Base-by-base conservation (phyloP, 345 rosid genomes). In the Gossypium herbaceum region DNA sequence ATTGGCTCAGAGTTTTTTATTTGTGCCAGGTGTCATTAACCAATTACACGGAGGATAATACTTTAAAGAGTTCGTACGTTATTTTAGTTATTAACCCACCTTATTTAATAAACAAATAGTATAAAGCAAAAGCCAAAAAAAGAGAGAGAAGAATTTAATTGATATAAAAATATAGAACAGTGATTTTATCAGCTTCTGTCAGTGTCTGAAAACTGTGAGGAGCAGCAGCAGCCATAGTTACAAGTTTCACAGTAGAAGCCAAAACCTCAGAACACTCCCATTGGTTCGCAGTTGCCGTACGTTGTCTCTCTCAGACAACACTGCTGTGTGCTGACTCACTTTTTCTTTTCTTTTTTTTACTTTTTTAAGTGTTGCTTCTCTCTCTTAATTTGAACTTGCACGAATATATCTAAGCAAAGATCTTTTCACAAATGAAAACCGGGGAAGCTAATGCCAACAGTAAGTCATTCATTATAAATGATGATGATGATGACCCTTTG, bases 261-360 rank as follows among this genome's bases (percentile, higher is more conserved):
- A 85, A 67, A 82, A 75, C 27, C 75, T 64, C 73, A 60, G 85
- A 85, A 81, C 74, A 63, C 79, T 79, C 77, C 71, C 77, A 83
- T 84, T 85, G 93, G 92, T 74, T 83, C 61, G 62, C 76, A 75
- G 76, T 58, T 75, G 24, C 70, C 82, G 83, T 88, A 80, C 90
- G 24, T 65, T 68, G 77, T 75, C 73, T 75, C 56, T 75, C 71
- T 63, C 69, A 50, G 61, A 61, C 77, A 50, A 50, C 73, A 51
- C 24, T 27, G 44, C 72, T 48, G 58, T 34, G 7, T 34, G 41
- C 41, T 34, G 41, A 34, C 69, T 64, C 19, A n/a, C 54, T 41
- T 27, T 25, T 2, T 50, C 2, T 15, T 7, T 64, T 70, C 77
- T 65, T 82, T 77, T 77, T 77, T 80, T 72, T 77, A 22, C n/a